These are phyloP conservation scores for Medicago ruthenica DNA, from an alignment of 306 rosid species.

Conservation along the genomic window DNA sequence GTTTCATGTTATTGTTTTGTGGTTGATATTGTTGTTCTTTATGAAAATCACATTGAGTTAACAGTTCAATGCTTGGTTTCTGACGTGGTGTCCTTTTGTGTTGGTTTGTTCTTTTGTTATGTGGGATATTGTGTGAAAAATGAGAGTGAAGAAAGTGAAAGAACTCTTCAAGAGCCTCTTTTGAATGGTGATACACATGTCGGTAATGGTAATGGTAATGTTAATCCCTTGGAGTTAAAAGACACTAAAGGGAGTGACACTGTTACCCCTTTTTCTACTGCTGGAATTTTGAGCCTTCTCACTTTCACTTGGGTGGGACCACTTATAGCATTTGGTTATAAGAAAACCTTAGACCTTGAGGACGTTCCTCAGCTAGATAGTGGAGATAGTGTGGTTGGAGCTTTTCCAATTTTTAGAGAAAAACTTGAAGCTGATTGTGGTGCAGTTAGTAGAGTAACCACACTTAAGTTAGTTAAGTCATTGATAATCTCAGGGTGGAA, in stretches of 20 bases:
- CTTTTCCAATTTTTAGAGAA: slow-evolving; percentile 43
- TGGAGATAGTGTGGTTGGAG: slow-evolving; percentile 48
- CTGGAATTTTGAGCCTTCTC: slow-evolving; percentile 61
- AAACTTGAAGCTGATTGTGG: slow-evolving; percentile 55
- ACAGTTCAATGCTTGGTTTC: slow-evolving; percentile 45
- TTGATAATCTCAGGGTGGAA: slow-evolving; percentile 48
- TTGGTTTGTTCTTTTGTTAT: slow-evolving; percentile 50
- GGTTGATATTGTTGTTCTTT: slow-evolving; percentile 46
- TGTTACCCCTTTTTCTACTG: slow-evolving; percentile 59
- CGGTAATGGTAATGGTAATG: neutral
- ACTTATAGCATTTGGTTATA: slow-evolving; percentile 51
- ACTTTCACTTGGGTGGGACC: slow-evolving; percentile 59
- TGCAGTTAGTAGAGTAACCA: slow-evolving; percentile 42
- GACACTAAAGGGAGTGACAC: slow-evolving; percentile 49
- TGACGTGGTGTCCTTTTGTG: slow-evolving; percentile 44
- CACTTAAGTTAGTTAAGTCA: slow-evolving; percentile 50
- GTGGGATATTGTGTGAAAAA: slow-evolving; percentile 46
- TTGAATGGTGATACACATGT: slow-evolving; percentile 40
- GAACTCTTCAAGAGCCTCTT: slow-evolving; percentile 50
- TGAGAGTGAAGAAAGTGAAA: slow-evolving; percentile 33
- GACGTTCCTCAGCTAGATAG: slow-evolving; percentile 58
- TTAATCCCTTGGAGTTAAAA: slow-evolving; percentile 18
- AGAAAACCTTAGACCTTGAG: slow-evolving; percentile 56
- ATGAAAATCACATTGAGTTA: slow-evolving; percentile 16
- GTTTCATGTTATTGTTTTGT: slow-evolving; percentile 44